phyloP scores from a whole-genome alignment of 352 stramenopile species.

The Phytopythium litorale region DNA sequence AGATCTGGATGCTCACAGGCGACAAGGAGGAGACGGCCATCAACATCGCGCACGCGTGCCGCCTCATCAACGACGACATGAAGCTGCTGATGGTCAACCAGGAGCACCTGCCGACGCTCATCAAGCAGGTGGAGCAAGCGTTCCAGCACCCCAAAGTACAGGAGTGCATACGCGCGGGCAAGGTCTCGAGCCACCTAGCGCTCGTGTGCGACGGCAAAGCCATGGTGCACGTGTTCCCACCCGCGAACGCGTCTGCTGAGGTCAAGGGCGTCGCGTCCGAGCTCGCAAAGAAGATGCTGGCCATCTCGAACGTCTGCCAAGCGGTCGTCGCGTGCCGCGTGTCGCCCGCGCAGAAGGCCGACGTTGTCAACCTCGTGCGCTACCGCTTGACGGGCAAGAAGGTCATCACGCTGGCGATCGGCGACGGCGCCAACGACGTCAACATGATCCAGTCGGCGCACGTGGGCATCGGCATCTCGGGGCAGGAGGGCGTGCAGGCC shows the following conservation, averaged over 20 bases:
- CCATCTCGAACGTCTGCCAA: constrained; percentile 57
- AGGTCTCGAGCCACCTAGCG: constrained; percentile 46
- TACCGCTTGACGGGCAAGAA: constrained; percentile 37
- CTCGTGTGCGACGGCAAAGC: constrained; percentile 72
- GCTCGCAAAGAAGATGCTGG: constrained; percentile 46
- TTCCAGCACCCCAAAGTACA: constrained; percentile 47
- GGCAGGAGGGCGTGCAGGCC: constrained; percentile 89
- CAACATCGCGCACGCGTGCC: constrained; percentile 87
- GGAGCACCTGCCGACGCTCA: constrained; percentile 39
- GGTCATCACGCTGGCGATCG: constrained; percentile 89
- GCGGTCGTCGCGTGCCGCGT: constrained; percentile 81
- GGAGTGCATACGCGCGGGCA: constrained; percentile 29
- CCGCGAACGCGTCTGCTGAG: constrained; percentile 34
- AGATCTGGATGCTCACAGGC: constrained; percentile 94
- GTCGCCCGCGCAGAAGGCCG: constrained; percentile 76
- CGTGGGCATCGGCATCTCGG: constrained; percentile 92
- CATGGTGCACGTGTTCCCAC: constrained; percentile 66
- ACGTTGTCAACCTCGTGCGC: constrained; percentile 74
- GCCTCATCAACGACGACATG: constrained; percentile 68
- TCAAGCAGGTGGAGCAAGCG: constrained; percentile 44
- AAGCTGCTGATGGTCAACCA: constrained; percentile 46
- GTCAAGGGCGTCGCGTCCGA: constrained; percentile 35
- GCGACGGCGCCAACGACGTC: constrained; percentile 94
- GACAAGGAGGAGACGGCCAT: constrained; percentile 95
- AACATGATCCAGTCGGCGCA: constrained; percentile 95